Conservation (phyloP, 164 flowering plant genomes). For the Piper betle region DNA sequence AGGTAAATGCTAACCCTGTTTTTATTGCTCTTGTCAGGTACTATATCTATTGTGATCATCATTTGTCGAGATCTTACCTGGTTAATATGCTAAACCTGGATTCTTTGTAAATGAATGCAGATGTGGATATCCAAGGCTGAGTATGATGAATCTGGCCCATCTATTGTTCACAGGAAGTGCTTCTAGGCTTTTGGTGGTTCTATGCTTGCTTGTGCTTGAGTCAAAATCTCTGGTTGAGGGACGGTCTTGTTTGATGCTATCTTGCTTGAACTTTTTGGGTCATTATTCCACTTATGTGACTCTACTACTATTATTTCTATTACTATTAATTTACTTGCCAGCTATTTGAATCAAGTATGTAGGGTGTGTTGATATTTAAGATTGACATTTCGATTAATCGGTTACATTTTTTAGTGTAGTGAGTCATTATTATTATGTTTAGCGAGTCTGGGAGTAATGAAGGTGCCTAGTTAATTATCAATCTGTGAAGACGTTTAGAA, state of each 20-base stretch:
- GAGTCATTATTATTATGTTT: too few species aligned
- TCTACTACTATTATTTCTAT: too few species aligned
- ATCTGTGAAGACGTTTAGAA: too few species aligned
- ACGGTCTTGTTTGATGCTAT: constrained; percentile 6
- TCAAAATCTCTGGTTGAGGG: constrained; percentile 12
- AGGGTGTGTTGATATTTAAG: too few species aligned
- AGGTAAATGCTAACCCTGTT: constrained; percentile 15
- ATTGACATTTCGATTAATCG: too few species aligned
- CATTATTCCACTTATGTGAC: not conserved
- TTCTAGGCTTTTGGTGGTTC: constrained; percentile 24
- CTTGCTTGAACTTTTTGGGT: constrained; percentile 1
- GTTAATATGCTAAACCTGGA: not conserved
- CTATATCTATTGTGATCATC: not conserved
- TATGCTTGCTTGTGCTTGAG: constrained; percentile 10
- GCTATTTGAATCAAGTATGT: too few species aligned
- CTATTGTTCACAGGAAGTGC: constrained; percentile 65
- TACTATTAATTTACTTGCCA: too few species aligned
- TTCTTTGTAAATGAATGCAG: constrained; percentile 17
- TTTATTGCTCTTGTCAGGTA: too few species aligned
- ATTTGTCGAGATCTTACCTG: not conserved
- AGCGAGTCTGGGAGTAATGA: too few species aligned
- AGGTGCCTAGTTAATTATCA: too few species aligned
- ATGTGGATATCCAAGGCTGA: constrained; percentile 73
- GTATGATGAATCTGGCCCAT: constrained; percentile 59
- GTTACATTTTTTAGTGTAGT: too few species aligned